Evolutionary conservation across 768 basidiomycete species (phyloP).

Genomic region (Tremella fuciformis): DNA sequence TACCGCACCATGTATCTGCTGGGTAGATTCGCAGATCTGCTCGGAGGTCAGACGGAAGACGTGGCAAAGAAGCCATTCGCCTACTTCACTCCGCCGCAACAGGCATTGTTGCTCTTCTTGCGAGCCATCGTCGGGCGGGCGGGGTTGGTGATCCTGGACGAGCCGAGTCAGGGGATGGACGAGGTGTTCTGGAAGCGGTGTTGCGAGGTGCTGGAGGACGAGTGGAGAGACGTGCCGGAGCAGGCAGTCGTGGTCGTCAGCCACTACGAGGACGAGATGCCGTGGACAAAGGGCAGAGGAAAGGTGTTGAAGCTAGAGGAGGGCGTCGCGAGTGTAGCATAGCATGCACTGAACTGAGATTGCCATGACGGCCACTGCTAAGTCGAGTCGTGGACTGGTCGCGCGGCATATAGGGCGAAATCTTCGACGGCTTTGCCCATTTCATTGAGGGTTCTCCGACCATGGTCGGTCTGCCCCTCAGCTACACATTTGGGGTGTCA

Average conservation of each 20-base stretch:
- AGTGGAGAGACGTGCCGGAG: conserved; percentile 38
- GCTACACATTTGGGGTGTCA: background rate
- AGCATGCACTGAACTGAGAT: background rate
- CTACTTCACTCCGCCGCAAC: conserved; percentile 68
- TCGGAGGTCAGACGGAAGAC: conserved; percentile 21
- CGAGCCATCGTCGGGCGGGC: conserved; percentile 76
- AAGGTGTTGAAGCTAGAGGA: conserved; percentile 57
- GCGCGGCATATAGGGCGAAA: no score
- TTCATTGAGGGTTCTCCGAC: conserved; percentile 27
- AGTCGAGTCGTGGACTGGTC: background rate
- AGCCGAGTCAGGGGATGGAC: conserved; percentile 92
- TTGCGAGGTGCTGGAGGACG: conserved; percentile 61
- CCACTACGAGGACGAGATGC: conserved; percentile 82
- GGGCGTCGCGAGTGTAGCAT: conserved; percentile 33
- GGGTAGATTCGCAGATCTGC: conserved; percentile 54
- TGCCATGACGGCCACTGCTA: background rate
- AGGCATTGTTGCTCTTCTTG: conserved; percentile 77
- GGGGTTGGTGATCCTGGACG: conserved; percentile 77
- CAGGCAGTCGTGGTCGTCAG: conserved; percentile 83
- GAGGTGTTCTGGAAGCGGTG: conserved; percentile 68
- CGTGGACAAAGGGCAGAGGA: conserved; percentile 60
- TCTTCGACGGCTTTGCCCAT: conserved; percentile 27
- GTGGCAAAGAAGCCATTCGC: conserved; percentile 63
- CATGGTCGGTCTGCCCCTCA: conserved; percentile 28
- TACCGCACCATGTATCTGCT: conserved; percentile 62